A percentile compares a stretch with the other conserved stretches of the same genome.
These are phyloP conservation scores for Pythium aquatile DNA, from an alignment of 352 stramenopile species.

Conservation along the genomic window DNA sequence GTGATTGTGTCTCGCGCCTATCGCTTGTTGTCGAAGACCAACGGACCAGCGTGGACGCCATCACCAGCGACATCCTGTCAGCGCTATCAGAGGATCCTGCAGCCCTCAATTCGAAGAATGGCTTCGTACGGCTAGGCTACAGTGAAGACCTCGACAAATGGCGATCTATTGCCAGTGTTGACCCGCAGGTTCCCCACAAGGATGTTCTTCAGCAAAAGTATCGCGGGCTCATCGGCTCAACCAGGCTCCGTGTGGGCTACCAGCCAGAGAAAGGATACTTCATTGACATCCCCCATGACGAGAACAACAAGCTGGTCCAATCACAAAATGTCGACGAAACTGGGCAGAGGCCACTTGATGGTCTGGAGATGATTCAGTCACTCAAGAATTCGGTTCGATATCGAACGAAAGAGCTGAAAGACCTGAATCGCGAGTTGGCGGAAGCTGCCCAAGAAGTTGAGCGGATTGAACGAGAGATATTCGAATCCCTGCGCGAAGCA, in stretches of 20 bases:
- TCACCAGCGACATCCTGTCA: slow-evolving; percentile 43
- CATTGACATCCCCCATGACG: slow-evolving; percentile 62
- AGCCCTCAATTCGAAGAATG: slow-evolving; percentile 53
- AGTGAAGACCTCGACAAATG: slow-evolving; percentile 59
- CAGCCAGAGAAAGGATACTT: slow-evolving; percentile 66
- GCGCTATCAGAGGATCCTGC: slow-evolving; percentile 66
- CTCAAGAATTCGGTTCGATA: slow-evolving; percentile 69
- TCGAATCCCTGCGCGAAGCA: slow-evolving; percentile 35
- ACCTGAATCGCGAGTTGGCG: slow-evolving; percentile 56
- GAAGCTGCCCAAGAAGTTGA: slow-evolving; percentile 57
- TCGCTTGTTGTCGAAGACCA: neutral
- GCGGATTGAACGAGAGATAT: slow-evolving; percentile 57
- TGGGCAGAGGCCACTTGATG: slow-evolving; percentile 22
- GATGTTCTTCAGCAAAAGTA: slow-evolving; percentile 62
- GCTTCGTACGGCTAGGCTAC: slow-evolving; percentile 61
- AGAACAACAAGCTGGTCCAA: slow-evolving; percentile 45
- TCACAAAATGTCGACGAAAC: neutral
- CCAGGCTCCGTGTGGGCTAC: slow-evolving; percentile 54
- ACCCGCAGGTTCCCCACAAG: slow-evolving; percentile 39
- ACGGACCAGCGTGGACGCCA: slow-evolving; percentile 6
- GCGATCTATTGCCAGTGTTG: slow-evolving; percentile 45
- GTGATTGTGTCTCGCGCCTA: neutral
- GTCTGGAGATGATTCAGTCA: slow-evolving; percentile 57
- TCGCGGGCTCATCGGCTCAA: slow-evolving; percentile 48
- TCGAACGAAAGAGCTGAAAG: slow-evolving; percentile 57